Evolutionary conservation across 371 early-diverging fungal species (phyloP), one percentile per base, ranked within the genome.

Genomic region (Mucor velutinosus): DNA sequence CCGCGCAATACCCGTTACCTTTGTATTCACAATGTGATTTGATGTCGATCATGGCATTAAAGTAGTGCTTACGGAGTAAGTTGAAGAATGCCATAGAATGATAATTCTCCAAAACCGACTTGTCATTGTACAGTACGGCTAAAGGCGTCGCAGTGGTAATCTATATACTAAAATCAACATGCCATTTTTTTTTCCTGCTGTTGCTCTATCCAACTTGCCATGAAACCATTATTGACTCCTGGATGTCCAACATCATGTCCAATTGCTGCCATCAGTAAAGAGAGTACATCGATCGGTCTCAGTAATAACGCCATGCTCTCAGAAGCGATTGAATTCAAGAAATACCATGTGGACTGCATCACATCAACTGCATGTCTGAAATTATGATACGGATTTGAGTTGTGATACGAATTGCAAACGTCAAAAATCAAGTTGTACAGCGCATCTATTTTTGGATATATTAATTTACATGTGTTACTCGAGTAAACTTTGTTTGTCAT

Each of bases 61-160:
- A 78, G 15, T 81, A 84, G 65, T 86, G 82, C 45, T 84, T 86
- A 45, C 86, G 80, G 79, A 98, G 84, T 1, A 97, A 74, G 65
- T 89, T 86, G 73, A 94, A 94, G 45, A 95, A 85, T 7, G 93
- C 83, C 72, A 93, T 89, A 7, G 92, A 89, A 76, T 98, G 98
- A 77, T 94, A 94, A 79, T 93, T 95, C 76, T 98, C 98, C 14
- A 98, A 87, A 4, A 96, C 93, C 2, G 95, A 92, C 62, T 87
- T 86, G 81, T 96, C 96, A 76, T 96, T 95, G 86, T 96, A 97
- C 14, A 96, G 75, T 55, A 92, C 76, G 7, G 98, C 97, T 59
- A 93, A 80, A 45, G 91, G 94, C 25, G 94, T 89, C 23, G 83
- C 81, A 0, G 92, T 89, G 14, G 91, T 86, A 57, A 93, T 83